Evolutionary conservation across 2,329 filamentous ascomycete genomes (phyloP).

Genomic region (Chaetomiaceae sp.): DNA sequence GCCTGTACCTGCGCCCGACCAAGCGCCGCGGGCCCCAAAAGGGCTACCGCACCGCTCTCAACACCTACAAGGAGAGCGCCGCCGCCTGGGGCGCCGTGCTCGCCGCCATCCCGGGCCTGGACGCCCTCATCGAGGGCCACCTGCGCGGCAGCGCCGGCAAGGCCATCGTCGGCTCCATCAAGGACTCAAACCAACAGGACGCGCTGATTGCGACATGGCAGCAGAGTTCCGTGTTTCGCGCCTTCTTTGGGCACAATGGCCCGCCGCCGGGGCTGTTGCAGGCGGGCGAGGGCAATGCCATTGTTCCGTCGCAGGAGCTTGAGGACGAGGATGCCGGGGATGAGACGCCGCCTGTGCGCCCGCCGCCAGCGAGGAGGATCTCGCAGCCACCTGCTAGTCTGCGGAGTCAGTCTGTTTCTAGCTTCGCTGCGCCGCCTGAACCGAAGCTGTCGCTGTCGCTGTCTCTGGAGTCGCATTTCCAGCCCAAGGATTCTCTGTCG

Average conservation of each 20-base stretch:
- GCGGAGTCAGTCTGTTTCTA: slow-evolving; percentile 16
- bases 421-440: slow-evolving; percentile 4
- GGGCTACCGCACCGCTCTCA: slow-evolving; percentile 37
- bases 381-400: slow-evolving; percentile 7
- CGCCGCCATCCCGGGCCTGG: slow-evolving; percentile 34
- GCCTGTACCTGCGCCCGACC: slow-evolving; percentile 36
- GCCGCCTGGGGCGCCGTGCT: slow-evolving; percentile 37
- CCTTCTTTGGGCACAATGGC: slow-evolving; percentile 32
- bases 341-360: slow-evolving; percentile 8
- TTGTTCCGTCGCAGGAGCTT: slow-evolving; percentile 6
- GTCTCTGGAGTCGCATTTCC: slow-evolving; percentile 4
- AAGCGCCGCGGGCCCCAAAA: slow-evolving; percentile 38
- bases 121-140: slow-evolving; percentile 35
- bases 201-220: slow-evolving; percentile 35
- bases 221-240: slow-evolving; percentile 33
- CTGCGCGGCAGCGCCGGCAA: slow-evolving; percentile 31
- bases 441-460: not conserved
- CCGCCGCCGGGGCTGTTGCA: not conserved
- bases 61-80: slow-evolving; percentile 37
- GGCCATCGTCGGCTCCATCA: slow-evolving; percentile 31
- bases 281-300: not conserved
- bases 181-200: slow-evolving; percentile 35
- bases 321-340: slow-evolving; percentile 17
- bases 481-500: slow-evolving; percentile 28
- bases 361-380: slow-evolving; percentile 15